Percentiles rank a stretch among this genome's conserved stretches.
Conservation (phyloP, 2,329 filamentous ascomycete species). For the Kalmusia sp. region DNA sequence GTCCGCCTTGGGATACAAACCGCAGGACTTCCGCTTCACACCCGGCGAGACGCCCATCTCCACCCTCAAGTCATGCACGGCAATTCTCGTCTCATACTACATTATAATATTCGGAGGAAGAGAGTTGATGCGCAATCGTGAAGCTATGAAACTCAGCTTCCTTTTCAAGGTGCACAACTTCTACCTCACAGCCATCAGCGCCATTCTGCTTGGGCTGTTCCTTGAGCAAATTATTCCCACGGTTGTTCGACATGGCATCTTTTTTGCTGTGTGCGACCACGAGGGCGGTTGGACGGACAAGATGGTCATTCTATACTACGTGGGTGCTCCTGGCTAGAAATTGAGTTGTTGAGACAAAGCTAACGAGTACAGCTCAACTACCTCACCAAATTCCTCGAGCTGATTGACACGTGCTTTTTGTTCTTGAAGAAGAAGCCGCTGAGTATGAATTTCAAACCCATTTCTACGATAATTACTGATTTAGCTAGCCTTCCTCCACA, state of each 20-base stretch:
- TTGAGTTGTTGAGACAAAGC: slow-evolving; percentile 26
- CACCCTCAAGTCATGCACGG: slow-evolving; percentile 80
- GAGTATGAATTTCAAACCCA: slow-evolving; percentile 64
- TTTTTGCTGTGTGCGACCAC: slow-evolving; percentile 83
- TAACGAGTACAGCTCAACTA: slow-evolving; percentile 81
- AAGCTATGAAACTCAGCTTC: slow-evolving; percentile 84
- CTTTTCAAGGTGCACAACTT: slow-evolving; percentile 98
- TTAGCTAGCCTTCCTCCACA: slow-evolving; percentile 83
- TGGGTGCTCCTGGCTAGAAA: slow-evolving; percentile 58
- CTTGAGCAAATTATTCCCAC: slow-evolving; percentile 90
- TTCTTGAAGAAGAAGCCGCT: slow-evolving; percentile 99
- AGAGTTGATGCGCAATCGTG: slow-evolving; percentile 87
- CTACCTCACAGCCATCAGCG: slow-evolving; percentile 86
- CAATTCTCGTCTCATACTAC: slow-evolving; percentile 89
- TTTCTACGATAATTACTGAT: slow-evolving; percentile 27
- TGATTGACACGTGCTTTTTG: slow-evolving; percentile 94
- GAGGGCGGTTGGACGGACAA: slow-evolving; percentile 93
- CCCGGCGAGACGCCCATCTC: slow-evolving; percentile 87
- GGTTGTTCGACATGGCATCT: slow-evolving; percentile 79
- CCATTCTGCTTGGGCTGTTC: slow-evolving; percentile 80
- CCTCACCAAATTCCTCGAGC: slow-evolving; percentile 95
- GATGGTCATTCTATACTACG: slow-evolving; percentile 94
- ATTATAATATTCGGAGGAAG: slow-evolving; percentile 90
- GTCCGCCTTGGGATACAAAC: slow-evolving; percentile 77
- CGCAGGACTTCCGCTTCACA: slow-evolving; percentile 84